Evolutionary conservation across 768 basidiomycete genomes (phyloP), one percentile per base, ranked within the genome.

Genomic region (Lentinula detonsa): DNA sequence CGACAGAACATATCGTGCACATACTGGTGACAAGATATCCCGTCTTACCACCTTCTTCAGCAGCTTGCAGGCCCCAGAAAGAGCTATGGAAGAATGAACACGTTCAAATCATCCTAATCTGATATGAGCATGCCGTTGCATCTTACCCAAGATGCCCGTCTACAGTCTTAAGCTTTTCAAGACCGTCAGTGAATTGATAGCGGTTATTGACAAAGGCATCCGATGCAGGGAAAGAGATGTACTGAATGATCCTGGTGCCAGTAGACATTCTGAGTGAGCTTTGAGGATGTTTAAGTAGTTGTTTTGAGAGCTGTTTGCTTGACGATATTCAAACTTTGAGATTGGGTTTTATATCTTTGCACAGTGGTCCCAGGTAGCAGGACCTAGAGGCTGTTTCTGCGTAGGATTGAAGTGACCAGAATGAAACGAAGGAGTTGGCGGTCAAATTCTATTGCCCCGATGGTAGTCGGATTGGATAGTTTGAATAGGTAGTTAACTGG

Each of bases 1-100:
- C 34, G n/a, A 9, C 11, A 9, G 16, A 9, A 18, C 15, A 35
- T 1, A 54, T 39, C 10, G 28, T 23, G 54, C 10, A 39, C 42
- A 15, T 58, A 48, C 57, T 33, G 6, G 57, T 42, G 16, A 58
- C 34, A 10, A 58, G 34, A 28, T 58, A 58, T 58, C 57, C 57
- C 15, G 15, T 58, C 45, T 58, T 58, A 15, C 31, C 23, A n/a
- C 48, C 48, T 48, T 58, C 57, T 18, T 58, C 57, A 15, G 37
- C 9, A 48, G 13, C 57, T 28, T 58, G 57, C 18, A 49, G 6
- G n/a, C 57, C 57, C n/a, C 40, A 49, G 57, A 45, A 58, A 18
- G 57, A 58, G 33, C 57, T 58, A 43, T 3, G 3, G 55, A 21
- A 21, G 43, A 55, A 18, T 3, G 10, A 43, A 33, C 11, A 15